Evolutionary conservation across 768 basidiomycete genomes (phyloP).

Genomic region (Termitomyces sp.): DNA sequence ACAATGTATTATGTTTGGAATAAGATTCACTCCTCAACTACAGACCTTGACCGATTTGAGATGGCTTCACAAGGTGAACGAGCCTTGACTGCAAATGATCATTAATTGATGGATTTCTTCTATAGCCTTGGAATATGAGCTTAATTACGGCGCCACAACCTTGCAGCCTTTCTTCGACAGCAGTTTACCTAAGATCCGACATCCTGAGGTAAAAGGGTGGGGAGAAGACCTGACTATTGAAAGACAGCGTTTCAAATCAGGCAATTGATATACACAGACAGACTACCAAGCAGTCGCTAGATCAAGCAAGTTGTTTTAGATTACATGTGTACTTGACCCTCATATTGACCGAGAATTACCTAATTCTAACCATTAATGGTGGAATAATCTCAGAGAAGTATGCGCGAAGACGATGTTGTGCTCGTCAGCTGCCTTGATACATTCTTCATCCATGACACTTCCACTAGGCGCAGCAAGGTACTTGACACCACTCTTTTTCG

Average conservation of each 20-base stretch:
- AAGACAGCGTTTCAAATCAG: background rate
- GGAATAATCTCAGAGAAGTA: slow-evolving; percentile 84
- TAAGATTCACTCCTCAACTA: background rate
- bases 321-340: background rate
- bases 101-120: background rate
- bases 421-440: slow-evolving; percentile 95
- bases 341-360: background rate
- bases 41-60: slow-evolving; percentile 84
- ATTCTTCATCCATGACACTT: slow-evolving; percentile 96
- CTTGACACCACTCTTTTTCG: slow-evolving; percentile 83
- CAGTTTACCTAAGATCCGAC: slow-evolving; percentile 66
- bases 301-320: background rate
- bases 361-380: slow-evolving; percentile 48
- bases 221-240: slow-evolving; percentile 40
- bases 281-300: background rate
- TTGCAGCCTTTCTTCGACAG: slow-evolving; percentile 79
- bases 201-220: slow-evolving; percentile 73
- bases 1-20: background rate
- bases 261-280: background rate
- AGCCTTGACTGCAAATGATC: background rate
- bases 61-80: slow-evolving; percentile 75
- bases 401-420: slow-evolving; percentile 88
- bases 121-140: slow-evolving; percentile 71
- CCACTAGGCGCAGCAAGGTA: slow-evolving; percentile 92
- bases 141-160: slow-evolving; percentile 33